Evolutionary conservation across 2,329 filamentous ascomycete genomes (phyloP).

Genomic region (Fusarium dlaminii): DNA sequence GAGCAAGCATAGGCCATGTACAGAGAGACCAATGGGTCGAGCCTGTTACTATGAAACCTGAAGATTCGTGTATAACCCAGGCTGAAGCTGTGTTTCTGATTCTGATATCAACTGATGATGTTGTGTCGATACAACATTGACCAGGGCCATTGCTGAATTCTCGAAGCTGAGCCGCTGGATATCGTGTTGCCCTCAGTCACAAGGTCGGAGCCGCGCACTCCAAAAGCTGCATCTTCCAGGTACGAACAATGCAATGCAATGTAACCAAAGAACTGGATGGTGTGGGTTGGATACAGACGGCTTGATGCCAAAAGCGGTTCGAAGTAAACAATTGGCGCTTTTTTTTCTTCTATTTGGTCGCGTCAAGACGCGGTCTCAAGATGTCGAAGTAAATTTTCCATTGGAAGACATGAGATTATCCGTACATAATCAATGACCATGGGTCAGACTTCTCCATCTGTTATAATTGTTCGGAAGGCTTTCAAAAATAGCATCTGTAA

Average conservation of each 20-base stretch:
- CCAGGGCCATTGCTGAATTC: not conserved
- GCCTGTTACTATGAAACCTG: slow-evolving; percentile 33
- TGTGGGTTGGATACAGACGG: slow-evolving; percentile 13
- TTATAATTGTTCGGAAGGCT: not conserved
- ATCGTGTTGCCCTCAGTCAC: slow-evolving; percentile 16
- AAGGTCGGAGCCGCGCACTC: slow-evolving; percentile 27
- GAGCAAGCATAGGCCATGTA: slow-evolving; percentile 11
- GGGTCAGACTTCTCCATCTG: not conserved
- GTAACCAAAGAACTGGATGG: slow-evolving; percentile 13
- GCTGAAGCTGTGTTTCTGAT: slow-evolving; percentile 19
- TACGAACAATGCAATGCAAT: slow-evolving; percentile 25
- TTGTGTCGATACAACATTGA: slow-evolving; percentile 21
- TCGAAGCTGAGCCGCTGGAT: slow-evolving; percentile 16
- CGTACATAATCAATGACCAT: not conserved
- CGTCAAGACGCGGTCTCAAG: slow-evolving; percentile 12
- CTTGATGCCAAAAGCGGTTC: slow-evolving; percentile 30
- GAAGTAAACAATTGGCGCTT: slow-evolving; percentile 28
- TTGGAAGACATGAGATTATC: not conserved
- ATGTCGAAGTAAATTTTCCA: not conserved
- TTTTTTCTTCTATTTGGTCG: not conserved
- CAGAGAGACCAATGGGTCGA: slow-evolving; percentile 23
- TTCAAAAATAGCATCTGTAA: not conserved
- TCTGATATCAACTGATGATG: slow-evolving; percentile 21
- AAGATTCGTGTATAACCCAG: slow-evolving; percentile 18
- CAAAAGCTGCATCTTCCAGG: slow-evolving; percentile 23